These are phyloP conservation scores for Phascolomyces articulosus DNA, from an alignment of 371 early-diverging fungal species.

Conservation along the genomic window DNA sequence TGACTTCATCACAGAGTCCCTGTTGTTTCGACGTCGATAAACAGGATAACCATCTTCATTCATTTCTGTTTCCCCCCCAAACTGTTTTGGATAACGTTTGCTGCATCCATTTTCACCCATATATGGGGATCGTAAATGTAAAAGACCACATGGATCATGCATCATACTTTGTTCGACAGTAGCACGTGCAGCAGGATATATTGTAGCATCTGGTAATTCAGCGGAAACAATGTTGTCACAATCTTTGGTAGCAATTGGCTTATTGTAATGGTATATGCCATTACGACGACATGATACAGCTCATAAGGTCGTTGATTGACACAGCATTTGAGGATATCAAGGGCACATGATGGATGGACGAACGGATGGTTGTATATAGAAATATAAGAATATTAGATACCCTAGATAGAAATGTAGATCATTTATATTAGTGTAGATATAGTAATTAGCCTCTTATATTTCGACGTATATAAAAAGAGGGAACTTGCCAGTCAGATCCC, in stretches of 20 bases:
- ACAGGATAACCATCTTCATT: constrained; percentile 4
- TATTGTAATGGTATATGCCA: too few species aligned
- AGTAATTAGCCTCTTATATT: too few species aligned
- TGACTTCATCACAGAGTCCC: background rate
- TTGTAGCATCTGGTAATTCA: constrained; percentile 26
- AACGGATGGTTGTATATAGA: too few species aligned
- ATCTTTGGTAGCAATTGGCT: constrained; percentile 20
- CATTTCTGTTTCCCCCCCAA: constrained; percentile 10
- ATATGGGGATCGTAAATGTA: constrained; percentile 21
- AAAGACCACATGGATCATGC: constrained; percentile 30
- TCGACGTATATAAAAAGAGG: too few species aligned
- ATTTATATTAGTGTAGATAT: too few species aligned
- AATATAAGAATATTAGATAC: too few species aligned
- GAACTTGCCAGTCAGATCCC: too few species aligned
- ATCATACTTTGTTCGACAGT: constrained; percentile 31
- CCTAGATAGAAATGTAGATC: too few species aligned
- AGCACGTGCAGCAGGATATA: constrained; percentile 22
- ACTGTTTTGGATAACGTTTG: constrained; percentile 23
- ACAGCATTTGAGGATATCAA: too few species aligned
- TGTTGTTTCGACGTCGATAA: constrained; percentile 8
- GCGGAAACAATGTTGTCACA: constrained; percentile 30
- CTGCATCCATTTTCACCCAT: constrained; percentile 17
- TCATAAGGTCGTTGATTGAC: too few species aligned
- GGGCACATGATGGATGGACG: too few species aligned
- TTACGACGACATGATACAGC: too few species aligned